Percentiles rank a stretch among this genome's conserved stretches.
phyloP scores from a whole-genome alignment of 306 rosid genomes.

The Carpinus fangiana region DNA sequence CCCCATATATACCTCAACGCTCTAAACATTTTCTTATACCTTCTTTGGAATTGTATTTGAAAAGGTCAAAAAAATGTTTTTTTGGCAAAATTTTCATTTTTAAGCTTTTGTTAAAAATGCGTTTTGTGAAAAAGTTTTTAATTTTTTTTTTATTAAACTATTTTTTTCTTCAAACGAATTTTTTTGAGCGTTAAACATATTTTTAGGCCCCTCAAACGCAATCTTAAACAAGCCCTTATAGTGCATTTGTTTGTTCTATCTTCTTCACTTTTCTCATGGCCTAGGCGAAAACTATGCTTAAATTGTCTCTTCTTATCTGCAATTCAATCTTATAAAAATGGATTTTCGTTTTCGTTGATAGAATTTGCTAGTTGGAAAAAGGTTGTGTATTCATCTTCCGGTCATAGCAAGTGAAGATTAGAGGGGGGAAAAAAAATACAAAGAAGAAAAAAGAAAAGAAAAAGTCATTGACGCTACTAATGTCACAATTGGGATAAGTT shows the following conservation, averaged over 20 bases:
- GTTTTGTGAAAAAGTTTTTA: too few relatives aligned
- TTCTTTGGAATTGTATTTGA: too few relatives aligned
- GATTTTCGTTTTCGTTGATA: neutral
- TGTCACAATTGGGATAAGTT: too few relatives aligned
- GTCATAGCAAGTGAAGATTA: neutral
- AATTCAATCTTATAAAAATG: neutral
- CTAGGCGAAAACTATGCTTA: slow-evolving; percentile 15
- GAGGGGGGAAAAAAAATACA: neutral
- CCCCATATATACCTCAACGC: neutral
- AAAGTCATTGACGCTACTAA: neutral
- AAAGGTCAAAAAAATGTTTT: too few relatives aligned
- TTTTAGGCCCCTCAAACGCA: too few relatives aligned
- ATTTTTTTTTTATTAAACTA: too few relatives aligned
- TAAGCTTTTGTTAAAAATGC: too few relatives aligned
- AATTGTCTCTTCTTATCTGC: slow-evolving; percentile 14
- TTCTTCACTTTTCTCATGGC: slow-evolving; percentile 16
- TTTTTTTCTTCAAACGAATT: too few relatives aligned
- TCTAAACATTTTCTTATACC: neutral
- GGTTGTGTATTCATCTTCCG: neutral
- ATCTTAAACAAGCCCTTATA: too few relatives aligned
- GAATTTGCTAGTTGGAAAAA: neutral
- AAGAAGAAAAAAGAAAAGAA: neutral
- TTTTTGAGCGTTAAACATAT: too few relatives aligned
- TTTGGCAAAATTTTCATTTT: too few relatives aligned
- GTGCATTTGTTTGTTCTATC: slow-evolving; percentile 1